Evolutionary conservation across 257 asterid genomes (phyloP), one percentile per base, ranked within the genome.

Genomic region (Ballota nigra): DNA sequence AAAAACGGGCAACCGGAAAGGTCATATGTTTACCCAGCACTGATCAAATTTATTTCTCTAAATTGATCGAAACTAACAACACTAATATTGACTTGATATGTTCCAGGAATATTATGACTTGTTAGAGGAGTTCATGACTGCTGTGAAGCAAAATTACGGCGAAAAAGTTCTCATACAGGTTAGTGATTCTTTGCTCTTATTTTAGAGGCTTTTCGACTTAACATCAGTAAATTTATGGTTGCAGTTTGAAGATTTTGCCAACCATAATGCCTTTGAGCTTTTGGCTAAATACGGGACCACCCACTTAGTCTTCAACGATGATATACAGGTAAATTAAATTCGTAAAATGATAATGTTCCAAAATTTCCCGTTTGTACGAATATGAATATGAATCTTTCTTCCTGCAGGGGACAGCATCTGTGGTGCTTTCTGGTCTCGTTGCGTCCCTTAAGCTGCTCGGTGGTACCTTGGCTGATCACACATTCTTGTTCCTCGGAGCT

Each of bases 131-230:
- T 94, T 94, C 83, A 94, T 94, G 98, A 31, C 74, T 69, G 97
- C 98, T 26, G 97, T 91, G 69, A 94, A 94, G 77, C 96, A 94
- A 73, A 91, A 88, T 45, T 94, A 91, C 16, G 97, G 98, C 2
- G 98, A 94, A 84, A 94, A 91, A 80, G 96, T 91, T 78, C 96
- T 94, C 66, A 73, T 94, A 63, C 98, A 93, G 98, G 97, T 90
- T 49, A 51, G 83, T 75, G 9, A 38, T 75, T 29, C 51, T 23
- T 11, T 58, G 34, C 63, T 55, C 63, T 13, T 22, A 36, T 49
- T 59, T 45, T 20, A 16, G 49, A 36, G 57, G 57, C 45, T 56
- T 57, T 49, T 18, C 55, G 13, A 22, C 66, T 66, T 73, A 45
- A 70, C 33, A 34, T 75, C 31, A 20, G 26, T 65, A 68, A 58